These are phyloP conservation scores for Moringa oleifera DNA, from an alignment of 345 rosid genomes.

Conservation along the genomic window DNA sequence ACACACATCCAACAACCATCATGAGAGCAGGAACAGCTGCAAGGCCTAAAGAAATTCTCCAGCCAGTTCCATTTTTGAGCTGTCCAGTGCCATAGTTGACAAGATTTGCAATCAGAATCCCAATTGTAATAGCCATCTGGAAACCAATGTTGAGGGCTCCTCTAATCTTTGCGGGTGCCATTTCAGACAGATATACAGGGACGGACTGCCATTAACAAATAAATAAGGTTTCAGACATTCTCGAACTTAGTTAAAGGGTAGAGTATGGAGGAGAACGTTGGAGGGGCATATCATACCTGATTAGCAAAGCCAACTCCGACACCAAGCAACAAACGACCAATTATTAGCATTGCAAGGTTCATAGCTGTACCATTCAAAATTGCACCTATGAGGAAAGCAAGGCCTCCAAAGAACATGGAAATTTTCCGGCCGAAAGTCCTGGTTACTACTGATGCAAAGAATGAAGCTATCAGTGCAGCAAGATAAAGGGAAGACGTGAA, in stretches of 20 bases:
- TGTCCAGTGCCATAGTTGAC: conserved; percentile 23
- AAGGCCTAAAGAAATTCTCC: conserved; percentile 34
- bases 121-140: conserved; percentile 30
- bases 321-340: conserved; percentile 42
- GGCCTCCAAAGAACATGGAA: conserved; percentile 33
- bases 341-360: conserved; percentile 33
- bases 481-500: conserved; percentile 46
- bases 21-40: conserved; percentile 33
- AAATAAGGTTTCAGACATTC: background rate
- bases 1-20: conserved; percentile 15
- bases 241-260: background rate
- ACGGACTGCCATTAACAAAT: conserved; percentile 23
- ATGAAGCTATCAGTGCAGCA: conserved; percentile 30
- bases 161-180: conserved; percentile 35
- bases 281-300: conserved; percentile 13
- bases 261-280: background rate
- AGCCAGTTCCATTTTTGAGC: conserved; percentile 24
- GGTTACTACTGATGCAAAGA: conserved; percentile 21
- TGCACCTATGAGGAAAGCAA: conserved; percentile 34
- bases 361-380: conserved; percentile 36
- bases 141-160: conserved; percentile 35
- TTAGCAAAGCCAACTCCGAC: conserved; percentile 42
- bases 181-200: conserved; percentile 41
- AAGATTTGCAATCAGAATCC: conserved; percentile 30
- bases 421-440: conserved; percentile 27